A percentile compares a stretch with the other conserved stretches of the same genome.
Conservation (phyloP, 768 basidiomycete genomes). For the Suillus placidus region DNA sequence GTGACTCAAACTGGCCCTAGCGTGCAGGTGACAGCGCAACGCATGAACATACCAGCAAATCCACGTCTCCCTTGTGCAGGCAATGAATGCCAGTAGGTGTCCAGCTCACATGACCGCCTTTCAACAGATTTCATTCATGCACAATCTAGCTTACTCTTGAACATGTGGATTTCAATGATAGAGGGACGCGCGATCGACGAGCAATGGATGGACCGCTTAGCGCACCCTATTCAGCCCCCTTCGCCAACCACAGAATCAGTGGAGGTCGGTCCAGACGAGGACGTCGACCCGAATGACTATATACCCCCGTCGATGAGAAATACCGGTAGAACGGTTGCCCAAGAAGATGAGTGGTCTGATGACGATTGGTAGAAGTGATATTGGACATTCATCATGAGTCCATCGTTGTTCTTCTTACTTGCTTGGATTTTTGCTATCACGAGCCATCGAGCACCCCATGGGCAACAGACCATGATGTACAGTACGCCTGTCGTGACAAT, state of each 20-base stretch:
- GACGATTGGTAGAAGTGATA: conserved; percentile 28
- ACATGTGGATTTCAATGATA: conserved; percentile 50
- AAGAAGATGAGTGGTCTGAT: conserved; percentile 28
- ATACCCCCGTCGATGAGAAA: conserved; percentile 17
- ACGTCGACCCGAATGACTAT: conserved; percentile 20
- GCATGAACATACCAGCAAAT: conserved; percentile 35
- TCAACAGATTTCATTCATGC: conserved; percentile 2
- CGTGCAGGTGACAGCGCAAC: conserved; percentile 36
- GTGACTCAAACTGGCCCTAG: conserved; percentile 23
- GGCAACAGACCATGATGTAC: not conserved
- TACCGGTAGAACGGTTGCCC: conserved; percentile 16
- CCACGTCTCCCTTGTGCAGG: conserved; percentile 49
- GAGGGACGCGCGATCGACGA: conserved; percentile 50
- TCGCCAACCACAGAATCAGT: conserved; percentile 16
- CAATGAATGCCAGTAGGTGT: conserved; percentile 52
- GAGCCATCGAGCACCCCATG: not conserved
- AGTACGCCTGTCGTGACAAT: not conserved
- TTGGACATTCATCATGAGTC: not conserved
- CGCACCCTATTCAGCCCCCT: conserved; percentile 17
- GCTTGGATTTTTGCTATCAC: not conserved
- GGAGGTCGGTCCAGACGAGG: not conserved
- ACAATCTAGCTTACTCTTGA: conserved; percentile 40
- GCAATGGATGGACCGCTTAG: conserved; percentile 33
- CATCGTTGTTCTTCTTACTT: not conserved
- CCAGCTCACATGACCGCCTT: not conserved